Evolutionary conservation across 768 basidiomycete species (phyloP).

Genomic region (Lactarius sp.): DNA sequence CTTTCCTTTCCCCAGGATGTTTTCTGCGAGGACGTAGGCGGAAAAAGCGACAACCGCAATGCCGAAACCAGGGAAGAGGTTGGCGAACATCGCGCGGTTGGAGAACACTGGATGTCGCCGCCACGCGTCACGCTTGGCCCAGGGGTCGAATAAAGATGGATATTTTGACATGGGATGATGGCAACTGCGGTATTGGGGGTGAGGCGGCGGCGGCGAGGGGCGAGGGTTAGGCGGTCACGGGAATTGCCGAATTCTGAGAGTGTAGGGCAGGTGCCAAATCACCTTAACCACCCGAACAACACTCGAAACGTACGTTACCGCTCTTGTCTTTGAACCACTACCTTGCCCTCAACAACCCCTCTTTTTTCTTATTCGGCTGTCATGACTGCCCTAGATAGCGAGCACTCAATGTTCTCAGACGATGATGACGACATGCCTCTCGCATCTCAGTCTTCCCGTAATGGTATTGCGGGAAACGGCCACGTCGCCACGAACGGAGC

Average conservation of each 20-base stretch:
- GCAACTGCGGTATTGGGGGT: background rate
- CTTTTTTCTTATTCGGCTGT: background rate
- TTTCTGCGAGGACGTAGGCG: conserved; percentile 84
- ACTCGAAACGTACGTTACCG: conserved; percentile 19
- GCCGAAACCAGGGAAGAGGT: conserved; percentile 91
- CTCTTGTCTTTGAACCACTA: conserved; percentile 23
- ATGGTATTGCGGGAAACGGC: conserved; percentile 35
- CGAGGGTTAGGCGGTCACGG: background rate
- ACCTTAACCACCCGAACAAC: conserved; percentile 28
- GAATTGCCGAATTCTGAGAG: conserved; percentile 23
- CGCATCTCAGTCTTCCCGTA: conserved; percentile 35
- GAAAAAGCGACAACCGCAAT: conserved; percentile 91
- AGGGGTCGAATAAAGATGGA: conserved; percentile 87
- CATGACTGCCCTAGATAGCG: conserved; percentile 29
- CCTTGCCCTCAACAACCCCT: conserved; percentile 2
- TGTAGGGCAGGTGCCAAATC: conserved; percentile 56
- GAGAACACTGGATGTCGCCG: conserved; percentile 86
- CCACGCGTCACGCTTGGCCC: conserved; percentile 93
- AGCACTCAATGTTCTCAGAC: conserved; percentile 51
- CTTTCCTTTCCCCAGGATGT: conserved; percentile 38
- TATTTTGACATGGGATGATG: conserved; percentile 30
- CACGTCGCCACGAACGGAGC: conserved; percentile 38
- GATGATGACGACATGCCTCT: conserved; percentile 53
- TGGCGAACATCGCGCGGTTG: conserved; percentile 81
- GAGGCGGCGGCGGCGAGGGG: background rate